These are phyloP conservation scores for Haematococcus lacustris DNA, from an alignment of 139 green algal genomes.

Conservation along the genomic window DNA sequence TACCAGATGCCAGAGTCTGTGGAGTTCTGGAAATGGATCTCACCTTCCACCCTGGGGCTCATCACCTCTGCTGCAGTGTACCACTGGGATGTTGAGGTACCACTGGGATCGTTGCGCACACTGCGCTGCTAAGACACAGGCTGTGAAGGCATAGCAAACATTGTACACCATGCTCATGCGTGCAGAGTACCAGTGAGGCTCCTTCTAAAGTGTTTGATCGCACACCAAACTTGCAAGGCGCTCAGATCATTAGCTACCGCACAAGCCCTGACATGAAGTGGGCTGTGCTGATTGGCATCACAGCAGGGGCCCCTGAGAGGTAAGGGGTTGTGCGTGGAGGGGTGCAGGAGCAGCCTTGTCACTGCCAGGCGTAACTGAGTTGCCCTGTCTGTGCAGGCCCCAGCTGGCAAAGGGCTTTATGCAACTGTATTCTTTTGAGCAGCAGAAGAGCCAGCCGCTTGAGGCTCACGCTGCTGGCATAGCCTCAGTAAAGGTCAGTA, in stretches of 20 bases:
- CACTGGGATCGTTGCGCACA: neutral
- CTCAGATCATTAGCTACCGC: constrained; percentile 97
- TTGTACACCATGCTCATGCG: neutral
- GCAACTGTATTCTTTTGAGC: constrained; percentile 97
- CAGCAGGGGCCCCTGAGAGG: constrained; percentile 81
- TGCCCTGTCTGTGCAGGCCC: constrained; percentile 53
- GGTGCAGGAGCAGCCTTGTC: neutral
- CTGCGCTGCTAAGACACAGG: neutral
- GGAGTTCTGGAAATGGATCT: constrained; percentile 98
- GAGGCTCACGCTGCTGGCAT: constrained; percentile 96
- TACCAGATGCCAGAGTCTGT: constrained; percentile 89
- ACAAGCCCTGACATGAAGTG: constrained; percentile 85
- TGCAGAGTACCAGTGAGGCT: constrained; percentile 52
- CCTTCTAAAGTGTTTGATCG: constrained; percentile 95
- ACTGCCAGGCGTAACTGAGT: neutral
- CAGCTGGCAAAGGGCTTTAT: constrained; percentile 96
- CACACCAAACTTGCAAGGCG: constrained; percentile 86
- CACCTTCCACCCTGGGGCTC: constrained; percentile 72
- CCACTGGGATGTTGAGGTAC: constrained; percentile 92
- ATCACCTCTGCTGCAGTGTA: constrained; percentile 90
- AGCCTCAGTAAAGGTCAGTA: constrained; percentile 67
- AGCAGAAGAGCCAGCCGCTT: constrained; percentile 90
- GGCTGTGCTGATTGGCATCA: constrained; percentile 96
- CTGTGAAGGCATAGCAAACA: neutral
- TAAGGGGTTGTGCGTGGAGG: constrained; percentile 8